These are phyloP conservation scores for Aspergillus clavatus DNA, from an alignment of 2,329 filamentous ascomycete species.

Conservation along the genomic window DNA sequence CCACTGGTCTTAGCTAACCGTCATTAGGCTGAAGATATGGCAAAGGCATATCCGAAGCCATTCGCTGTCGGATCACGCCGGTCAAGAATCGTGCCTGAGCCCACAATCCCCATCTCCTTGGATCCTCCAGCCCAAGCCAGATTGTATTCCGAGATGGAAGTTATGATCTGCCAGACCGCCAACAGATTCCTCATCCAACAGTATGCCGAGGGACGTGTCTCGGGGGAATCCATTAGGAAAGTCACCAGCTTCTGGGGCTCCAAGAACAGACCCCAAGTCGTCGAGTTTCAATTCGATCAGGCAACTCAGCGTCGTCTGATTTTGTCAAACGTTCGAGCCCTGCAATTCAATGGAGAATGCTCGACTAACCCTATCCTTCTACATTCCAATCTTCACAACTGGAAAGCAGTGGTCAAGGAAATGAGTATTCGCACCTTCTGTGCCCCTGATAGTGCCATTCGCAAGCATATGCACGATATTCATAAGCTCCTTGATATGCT, in stretches of 20 bases:
- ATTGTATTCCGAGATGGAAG: conserved; percentile 43
- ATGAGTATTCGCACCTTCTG: conserved; percentile 50
- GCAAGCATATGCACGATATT: conserved; percentile 47
- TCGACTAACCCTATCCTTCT: conserved; percentile 37
- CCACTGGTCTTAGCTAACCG: conserved; percentile 1
- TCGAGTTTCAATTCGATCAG: conserved; percentile 52
- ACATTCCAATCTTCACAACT: conserved; percentile 46
- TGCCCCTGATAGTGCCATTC: conserved; percentile 45
- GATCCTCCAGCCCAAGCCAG: conserved; percentile 39
- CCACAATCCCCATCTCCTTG: conserved; percentile 36
- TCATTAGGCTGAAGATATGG: conserved; percentile 24
- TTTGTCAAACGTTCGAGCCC: conserved; percentile 40
- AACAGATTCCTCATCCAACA: conserved; percentile 45
- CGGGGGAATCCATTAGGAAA: conserved; percentile 36
- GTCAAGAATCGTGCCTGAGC: conserved; percentile 17
- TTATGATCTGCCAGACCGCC: conserved; percentile 43
- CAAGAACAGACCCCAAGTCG: conserved; percentile 46
- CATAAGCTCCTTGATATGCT: conserved; percentile 48
- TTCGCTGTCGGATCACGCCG: conserved; percentile 7
- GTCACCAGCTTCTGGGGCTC: conserved; percentile 39
- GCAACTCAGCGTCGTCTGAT: conserved; percentile 48
- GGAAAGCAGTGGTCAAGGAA: conserved; percentile 45
- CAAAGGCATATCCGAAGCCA: conserved; percentile 16
- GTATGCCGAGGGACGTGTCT: conserved; percentile 36
- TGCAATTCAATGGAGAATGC: conserved; percentile 44